A percentile compares a stretch with the other conserved stretches of the same genome.
Evolutionary conservation across 768 basidiomycete species (phyloP).

Genomic region (Calocera cornea): DNA sequence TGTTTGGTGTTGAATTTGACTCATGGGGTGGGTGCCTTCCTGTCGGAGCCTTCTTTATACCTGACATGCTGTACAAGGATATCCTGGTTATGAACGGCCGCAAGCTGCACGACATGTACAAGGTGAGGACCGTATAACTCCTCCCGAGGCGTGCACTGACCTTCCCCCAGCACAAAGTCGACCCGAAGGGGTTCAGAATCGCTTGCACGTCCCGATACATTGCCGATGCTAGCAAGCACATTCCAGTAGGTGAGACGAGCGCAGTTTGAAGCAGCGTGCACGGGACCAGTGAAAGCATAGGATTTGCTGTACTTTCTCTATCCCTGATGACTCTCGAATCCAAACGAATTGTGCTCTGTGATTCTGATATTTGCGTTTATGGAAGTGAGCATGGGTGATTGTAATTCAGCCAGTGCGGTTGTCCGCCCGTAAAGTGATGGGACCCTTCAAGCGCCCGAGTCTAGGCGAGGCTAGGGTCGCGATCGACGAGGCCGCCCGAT

Average conservation of each 20-base stretch:
- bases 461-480: no score
- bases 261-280: no score
- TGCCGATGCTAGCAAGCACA: not conserved
- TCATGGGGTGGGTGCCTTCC: not conserved
- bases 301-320: no score
- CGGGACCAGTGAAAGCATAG: no score
- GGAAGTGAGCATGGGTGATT: no score
- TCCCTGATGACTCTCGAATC: no score
- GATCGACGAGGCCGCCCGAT: not conserved
- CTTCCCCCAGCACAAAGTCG: not conserved
- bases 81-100: not conserved
- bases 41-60: not conserved
- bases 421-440: no score
- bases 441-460: not conserved
- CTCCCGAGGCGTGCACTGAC: not conserved
- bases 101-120: not conserved
- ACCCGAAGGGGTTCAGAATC: not conserved
- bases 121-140: not conserved
- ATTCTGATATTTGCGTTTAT: no score
- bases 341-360: no score
- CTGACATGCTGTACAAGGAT: not conserved
- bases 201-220: slow-evolving; percentile 1
- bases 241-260: not conserved
- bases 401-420: no score
- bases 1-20: not conserved